Percentiles rank a stretch among this genome's conserved stretches.
Conservation (phyloP, 352 stramenopile species). For the Globisporangium heterothallicum region DNA sequence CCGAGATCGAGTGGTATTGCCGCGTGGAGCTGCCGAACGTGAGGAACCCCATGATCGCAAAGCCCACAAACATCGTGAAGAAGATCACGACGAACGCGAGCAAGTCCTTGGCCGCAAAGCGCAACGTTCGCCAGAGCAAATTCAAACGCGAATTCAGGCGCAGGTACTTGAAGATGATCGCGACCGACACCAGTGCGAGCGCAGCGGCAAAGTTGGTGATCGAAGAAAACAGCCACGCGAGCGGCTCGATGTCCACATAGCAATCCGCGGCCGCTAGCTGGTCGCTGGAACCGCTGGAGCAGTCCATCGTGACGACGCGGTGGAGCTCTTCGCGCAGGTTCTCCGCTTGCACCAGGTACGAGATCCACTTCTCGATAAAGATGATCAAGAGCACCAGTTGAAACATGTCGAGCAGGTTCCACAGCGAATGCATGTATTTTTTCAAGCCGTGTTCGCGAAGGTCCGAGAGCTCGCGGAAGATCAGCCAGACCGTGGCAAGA, state of each 20-base stretch:
- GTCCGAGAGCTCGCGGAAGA: slow-evolving; percentile 50
- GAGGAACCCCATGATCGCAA: slow-evolving; percentile 81
- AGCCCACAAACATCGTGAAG: slow-evolving; percentile 83
- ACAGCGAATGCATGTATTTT: slow-evolving; percentile 73
- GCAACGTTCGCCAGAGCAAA: slow-evolving; percentile 76
- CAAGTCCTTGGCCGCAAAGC: slow-evolving; percentile 79
- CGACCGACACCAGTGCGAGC: too few relatives aligned
- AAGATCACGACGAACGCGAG: slow-evolving; percentile 89
- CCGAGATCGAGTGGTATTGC: slow-evolving; percentile 80
- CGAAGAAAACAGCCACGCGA: too few relatives aligned
- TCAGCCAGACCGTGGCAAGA: slow-evolving; percentile 39
- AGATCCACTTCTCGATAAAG: slow-evolving; percentile 55
- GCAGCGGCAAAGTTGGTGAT: too few relatives aligned
- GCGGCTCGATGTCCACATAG: slow-evolving; percentile 69
- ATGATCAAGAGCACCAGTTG: slow-evolving; percentile 64
- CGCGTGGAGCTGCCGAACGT: slow-evolving; percentile 79
- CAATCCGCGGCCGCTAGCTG: slow-evolving; percentile 39
- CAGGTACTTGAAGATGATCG: slow-evolving; percentile 87
- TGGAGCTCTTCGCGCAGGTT: slow-evolving; percentile 45
- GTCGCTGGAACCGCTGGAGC: slow-evolving; percentile 32
- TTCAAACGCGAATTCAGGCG: slow-evolving; percentile 88
- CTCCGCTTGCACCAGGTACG: slow-evolving; percentile 48
- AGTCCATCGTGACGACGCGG: slow-evolving; percentile 46
- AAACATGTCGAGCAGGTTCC: slow-evolving; percentile 72
- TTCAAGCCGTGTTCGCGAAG: slow-evolving; percentile 37